Conservation (phyloP, 116 monocot species). For the Iris pallida region DNA sequence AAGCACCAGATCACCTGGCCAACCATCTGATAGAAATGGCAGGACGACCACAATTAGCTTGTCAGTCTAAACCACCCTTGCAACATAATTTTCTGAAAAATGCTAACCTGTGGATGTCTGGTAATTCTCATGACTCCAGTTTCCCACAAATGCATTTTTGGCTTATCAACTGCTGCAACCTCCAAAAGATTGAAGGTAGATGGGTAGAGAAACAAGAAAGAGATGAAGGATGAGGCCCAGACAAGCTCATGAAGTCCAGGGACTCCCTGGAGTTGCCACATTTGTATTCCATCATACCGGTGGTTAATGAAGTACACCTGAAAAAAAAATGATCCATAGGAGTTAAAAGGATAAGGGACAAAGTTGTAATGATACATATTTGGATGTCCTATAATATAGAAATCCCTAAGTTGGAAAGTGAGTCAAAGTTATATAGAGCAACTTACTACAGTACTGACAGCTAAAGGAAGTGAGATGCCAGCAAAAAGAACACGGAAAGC, state of each 20-base stretch:
- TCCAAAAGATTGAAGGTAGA: conserved; percentile 97
- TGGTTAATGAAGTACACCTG: conserved; percentile 98
- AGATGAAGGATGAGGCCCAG: conserved; percentile 78
- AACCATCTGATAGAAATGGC: conserved; percentile 62
- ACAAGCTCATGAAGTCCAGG: conserved; percentile 80
- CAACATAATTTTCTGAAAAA: too few species aligned
- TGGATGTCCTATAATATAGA: too few species aligned
- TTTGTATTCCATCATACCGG: conserved; percentile 84
- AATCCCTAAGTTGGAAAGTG: too few species aligned
- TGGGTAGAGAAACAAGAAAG: conserved; percentile 92
- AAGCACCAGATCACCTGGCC: conserved; percentile 99
- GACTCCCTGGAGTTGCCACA: conserved; percentile 82
- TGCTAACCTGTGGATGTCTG: conserved; percentile 86
- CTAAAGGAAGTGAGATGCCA: conserved; percentile 85
- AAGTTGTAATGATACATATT: conserved; percentile 1
- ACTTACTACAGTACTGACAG: conserved; percentile 76
- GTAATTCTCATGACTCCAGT: conserved; percentile 94
- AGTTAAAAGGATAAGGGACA: not conserved
- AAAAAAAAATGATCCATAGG: not conserved
- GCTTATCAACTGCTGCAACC: conserved; percentile 95
- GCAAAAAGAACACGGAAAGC: conserved; percentile 88
- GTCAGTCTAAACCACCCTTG: too few species aligned
- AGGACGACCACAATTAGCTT: too few species aligned
- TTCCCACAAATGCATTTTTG: conserved; percentile 90
- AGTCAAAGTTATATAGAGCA: not conserved